Conservation (phyloP, 257 asterid genomes). For the Capsicum baccatum region DNA sequence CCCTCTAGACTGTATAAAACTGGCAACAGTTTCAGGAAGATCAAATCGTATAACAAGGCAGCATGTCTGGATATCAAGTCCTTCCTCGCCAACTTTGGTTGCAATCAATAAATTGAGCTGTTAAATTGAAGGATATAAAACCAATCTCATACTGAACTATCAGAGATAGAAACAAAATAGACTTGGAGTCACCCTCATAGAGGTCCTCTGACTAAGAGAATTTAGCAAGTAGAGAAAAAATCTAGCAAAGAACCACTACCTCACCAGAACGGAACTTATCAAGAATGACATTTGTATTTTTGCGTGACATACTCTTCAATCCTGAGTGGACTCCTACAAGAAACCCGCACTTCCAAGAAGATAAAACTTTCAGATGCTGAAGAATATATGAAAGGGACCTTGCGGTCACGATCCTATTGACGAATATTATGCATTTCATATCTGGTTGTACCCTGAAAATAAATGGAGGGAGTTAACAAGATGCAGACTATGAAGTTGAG, state of each 20-base stretch:
- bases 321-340: constrained; percentile 93
- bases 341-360: constrained; percentile 84
- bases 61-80: constrained; percentile 99
- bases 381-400: constrained; percentile 77
- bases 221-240: background rate
- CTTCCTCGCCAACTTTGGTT: constrained; percentile 99
- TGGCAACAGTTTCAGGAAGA: constrained; percentile 97
- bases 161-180: constrained; percentile 11
- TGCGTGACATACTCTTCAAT: constrained; percentile 64
- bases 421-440: constrained; percentile 93
- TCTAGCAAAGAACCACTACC: constrained; percentile 55
- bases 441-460: constrained; percentile 78
- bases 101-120: constrained; percentile 96
- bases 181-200: constrained; percentile 8
- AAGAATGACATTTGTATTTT: constrained; percentile 64
- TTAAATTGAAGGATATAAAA: constrained; percentile 34
- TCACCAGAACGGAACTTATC: constrained; percentile 90
- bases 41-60: constrained; percentile 98
- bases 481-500: background rate
- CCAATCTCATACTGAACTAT: constrained; percentile 8
- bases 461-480: constrained; percentile 27
- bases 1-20: constrained; percentile 97
- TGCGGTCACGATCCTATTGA: constrained; percentile 91
- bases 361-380: constrained; percentile 61
- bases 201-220: constrained; percentile 19